Evolutionary conservation across 257 asterid species (phyloP).

Genomic region (Apocynum venetum): DNA sequence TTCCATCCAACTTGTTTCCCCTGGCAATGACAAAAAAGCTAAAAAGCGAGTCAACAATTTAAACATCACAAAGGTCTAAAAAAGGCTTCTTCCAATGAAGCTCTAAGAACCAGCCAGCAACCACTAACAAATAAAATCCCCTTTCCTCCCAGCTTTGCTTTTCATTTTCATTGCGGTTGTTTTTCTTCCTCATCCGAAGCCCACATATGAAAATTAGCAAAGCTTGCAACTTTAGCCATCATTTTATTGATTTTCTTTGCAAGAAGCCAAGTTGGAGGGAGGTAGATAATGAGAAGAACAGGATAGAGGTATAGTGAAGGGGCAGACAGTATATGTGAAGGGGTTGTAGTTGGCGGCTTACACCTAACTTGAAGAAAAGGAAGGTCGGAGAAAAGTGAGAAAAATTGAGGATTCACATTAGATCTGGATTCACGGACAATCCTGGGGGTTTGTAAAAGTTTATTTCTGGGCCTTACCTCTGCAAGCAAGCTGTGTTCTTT

Average conservation of each 20-base stretch:
- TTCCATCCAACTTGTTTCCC: background rate
- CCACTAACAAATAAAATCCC: conserved; percentile 12
- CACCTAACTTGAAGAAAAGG: conserved; percentile 9
- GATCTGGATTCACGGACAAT: conserved; percentile 35
- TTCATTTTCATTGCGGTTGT: background rate
- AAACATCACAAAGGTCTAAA: conserved; percentile 20
- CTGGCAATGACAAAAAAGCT: background rate
- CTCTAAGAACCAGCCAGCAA: conserved; percentile 11
- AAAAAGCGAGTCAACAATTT: conserved; percentile 40
- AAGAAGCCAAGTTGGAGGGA: conserved; percentile 6
- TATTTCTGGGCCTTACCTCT: conserved; percentile 13
- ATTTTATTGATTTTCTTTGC: background rate
- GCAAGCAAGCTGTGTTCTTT: conserved; percentile 10
- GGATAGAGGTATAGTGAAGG: background rate
- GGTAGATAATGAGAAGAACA: background rate
- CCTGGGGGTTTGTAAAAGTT: conserved; percentile 14
- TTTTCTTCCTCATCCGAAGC: background rate
- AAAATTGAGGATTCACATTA: conserved; percentile 33
- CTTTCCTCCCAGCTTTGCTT: background rate
- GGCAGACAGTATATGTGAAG: background rate
- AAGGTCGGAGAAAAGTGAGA: background rate
- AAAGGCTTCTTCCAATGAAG: conserved; percentile 18
- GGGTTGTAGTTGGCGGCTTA: conserved; percentile 10
- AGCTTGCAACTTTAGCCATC: conserved; percentile 4
- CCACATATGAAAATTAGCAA: background rate